A percentile compares a stretch with the other conserved stretches of the same genome.
Conservation (phyloP, 148 eudicot genomes). For the Polygonum aviculare region DNA sequence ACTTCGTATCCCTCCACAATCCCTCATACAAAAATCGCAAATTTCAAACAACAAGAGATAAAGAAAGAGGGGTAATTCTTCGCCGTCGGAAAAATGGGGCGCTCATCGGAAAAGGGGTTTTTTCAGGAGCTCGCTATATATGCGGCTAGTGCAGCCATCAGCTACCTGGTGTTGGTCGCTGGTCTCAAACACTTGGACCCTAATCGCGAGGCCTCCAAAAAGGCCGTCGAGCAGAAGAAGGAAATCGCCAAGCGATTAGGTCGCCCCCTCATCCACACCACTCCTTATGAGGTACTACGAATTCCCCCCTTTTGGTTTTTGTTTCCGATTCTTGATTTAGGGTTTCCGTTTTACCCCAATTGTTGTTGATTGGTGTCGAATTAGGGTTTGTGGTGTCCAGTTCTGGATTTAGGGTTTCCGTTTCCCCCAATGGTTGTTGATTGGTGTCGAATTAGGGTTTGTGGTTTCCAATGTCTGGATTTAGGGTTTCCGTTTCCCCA, state of each 20-base stretch:
- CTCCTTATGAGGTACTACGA: constrained; percentile 53
- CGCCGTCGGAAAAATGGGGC: not conserved
- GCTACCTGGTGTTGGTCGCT: constrained; percentile 58
- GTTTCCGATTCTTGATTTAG: not conserved
- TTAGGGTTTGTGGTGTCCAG: not conserved
- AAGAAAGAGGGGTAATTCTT: not conserved
- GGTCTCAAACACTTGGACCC: constrained; percentile 76
- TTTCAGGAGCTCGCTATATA: constrained; percentile 58
- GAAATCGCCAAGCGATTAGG: constrained; percentile 79
- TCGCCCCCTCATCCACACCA: constrained; percentile 72
- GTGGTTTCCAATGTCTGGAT: not conserved
- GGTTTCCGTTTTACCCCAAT: not conserved
- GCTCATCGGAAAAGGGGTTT: constrained; percentile 37
- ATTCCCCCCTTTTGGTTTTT: not conserved
- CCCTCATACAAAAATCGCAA: not conserved
- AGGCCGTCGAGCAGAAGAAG: constrained; percentile 73
- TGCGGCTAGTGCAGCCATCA: constrained; percentile 90
- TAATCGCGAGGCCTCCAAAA: constrained; percentile 75
- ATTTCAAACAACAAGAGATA: not conserved
- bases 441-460: not conserved
- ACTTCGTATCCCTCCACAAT: not conserved
- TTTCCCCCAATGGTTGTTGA: too few relatives aligned
- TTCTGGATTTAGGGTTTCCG: not conserved
- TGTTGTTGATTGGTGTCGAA: not conserved
- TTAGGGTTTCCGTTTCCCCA: not conserved